Evolutionary conservation across 2,329 filamentous ascomycete genomes (phyloP).

Genomic region (Botrytis tulipae): DNA sequence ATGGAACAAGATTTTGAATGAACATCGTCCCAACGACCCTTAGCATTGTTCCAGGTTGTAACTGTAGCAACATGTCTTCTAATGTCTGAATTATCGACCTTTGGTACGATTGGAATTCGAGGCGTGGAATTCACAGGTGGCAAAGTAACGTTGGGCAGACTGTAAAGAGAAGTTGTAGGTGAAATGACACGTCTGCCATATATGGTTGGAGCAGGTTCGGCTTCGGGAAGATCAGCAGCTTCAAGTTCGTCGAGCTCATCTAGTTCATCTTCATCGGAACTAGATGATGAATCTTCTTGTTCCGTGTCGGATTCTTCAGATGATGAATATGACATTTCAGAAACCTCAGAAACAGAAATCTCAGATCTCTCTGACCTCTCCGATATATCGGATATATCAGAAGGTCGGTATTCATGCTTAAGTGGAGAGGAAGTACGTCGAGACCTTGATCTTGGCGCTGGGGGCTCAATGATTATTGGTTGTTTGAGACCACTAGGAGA

Average conservation of each 20-base stretch:
- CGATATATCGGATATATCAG: conserved; percentile 53
- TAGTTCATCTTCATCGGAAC: conserved; percentile 19
- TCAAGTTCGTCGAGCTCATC: conserved; percentile 19
- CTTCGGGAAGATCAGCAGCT: conserved; percentile 16
- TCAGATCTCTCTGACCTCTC: conserved; percentile 45
- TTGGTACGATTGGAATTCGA: conserved; percentile 53
- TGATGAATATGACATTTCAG: conserved; percentile 77
- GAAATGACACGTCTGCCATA: conserved; percentile 20
- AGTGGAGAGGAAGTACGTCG: conserved; percentile 86
- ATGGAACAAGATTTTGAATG: conserved; percentile 53
- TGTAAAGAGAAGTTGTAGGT: conserved; percentile 20
- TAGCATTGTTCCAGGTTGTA: conserved; percentile 61
- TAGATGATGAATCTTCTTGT: conserved; percentile 19
- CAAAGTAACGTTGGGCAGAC: conserved; percentile 49
- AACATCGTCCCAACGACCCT: conserved; percentile 60
- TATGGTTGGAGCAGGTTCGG: conserved; percentile 18
- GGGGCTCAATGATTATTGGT: conserved; percentile 30
- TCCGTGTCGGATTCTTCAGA: conserved; percentile 23
- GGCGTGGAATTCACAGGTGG: conserved; percentile 81
- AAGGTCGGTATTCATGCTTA: conserved; percentile 96
- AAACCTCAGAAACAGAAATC: conserved; percentile 50
- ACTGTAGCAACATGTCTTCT: conserved; percentile 52
- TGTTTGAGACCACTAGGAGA: conserved; percentile 47
- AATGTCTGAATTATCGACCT: conserved; percentile 44
- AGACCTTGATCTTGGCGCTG: conserved; percentile 42